phyloP scores from a whole-genome alignment of 805 yeast genomes.

The Metschnikowia lunata region DNA sequence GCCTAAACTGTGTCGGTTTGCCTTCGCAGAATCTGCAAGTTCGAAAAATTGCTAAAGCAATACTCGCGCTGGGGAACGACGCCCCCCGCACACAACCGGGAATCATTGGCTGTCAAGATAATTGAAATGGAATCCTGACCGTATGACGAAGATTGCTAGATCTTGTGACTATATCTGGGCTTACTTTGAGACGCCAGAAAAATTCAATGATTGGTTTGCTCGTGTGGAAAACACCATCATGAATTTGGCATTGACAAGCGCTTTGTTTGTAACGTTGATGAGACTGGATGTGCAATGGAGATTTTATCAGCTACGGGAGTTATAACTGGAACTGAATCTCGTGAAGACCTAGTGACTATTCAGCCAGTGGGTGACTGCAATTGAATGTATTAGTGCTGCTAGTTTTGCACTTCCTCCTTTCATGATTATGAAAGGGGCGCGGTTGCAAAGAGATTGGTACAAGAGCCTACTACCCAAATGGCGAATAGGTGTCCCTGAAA shows the following conservation, averaged over 20 bases:
- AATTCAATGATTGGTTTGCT: too few relatives aligned
- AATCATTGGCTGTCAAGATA: too few relatives aligned
- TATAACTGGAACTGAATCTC: background rate
- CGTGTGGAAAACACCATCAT: too few relatives aligned
- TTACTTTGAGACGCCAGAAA: too few relatives aligned
- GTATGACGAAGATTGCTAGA: too few relatives aligned
- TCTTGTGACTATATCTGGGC: too few relatives aligned
- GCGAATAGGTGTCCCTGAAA: background rate
- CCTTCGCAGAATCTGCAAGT: too few relatives aligned
- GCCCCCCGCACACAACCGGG: too few relatives aligned
- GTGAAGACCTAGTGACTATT: background rate
- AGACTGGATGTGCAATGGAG: slow-evolving; percentile 2
- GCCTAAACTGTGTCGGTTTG: too few relatives aligned
- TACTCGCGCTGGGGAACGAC: too few relatives aligned
- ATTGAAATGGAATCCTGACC: too few relatives aligned
- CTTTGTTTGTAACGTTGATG: slow-evolving; percentile 1
- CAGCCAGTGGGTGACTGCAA: slow-evolving; percentile 1
- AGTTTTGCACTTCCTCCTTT: background rate
- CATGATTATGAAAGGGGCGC: background rate
- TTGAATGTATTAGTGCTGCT: background rate
- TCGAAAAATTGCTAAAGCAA: too few relatives aligned
- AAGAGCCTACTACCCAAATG: background rate
- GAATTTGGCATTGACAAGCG: background rate
- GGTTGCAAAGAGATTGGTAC: background rate
- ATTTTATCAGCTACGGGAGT: background rate